Base-by-base conservation (phyloP, 305 asterid genomes). In the Andrographis paniculata region DNA sequence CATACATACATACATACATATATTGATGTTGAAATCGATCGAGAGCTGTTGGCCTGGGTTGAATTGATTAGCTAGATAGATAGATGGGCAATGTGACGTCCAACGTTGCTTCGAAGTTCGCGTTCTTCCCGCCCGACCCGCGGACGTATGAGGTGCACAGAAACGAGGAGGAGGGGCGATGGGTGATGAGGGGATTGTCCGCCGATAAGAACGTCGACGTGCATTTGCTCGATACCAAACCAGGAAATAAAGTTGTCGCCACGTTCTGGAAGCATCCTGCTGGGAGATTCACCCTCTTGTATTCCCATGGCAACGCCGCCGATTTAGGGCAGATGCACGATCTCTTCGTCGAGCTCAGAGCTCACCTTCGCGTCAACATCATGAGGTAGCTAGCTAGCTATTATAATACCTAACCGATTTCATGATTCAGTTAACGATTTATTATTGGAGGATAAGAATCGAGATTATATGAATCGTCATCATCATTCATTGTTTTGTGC, bases 301-400 rank as follows among this genome's bases (percentile, higher is more conserved):
- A 89, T 52, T 89, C 98, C 50, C 98, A 86, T 66, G 98, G 98
- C 16, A 89, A 89, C 69, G 98, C 98, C 48, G 98, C 95, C 59
- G 98, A 89, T 80, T 80, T 89, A 76, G 98, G 96, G 13, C 98
- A 89, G 73, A 89, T 89, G 98, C 66, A 61, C 33, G 98, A 83
- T 68, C 95, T 89, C 33, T 89, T 89, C 42, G 75, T 74, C 56
- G 96, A 89, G 84, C 98, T 85, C 33, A 78, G 95, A 74, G 98
- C 98, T 15, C 98, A 89, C 60, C 94, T 86, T 18, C 94, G 98
- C 48, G 88, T 85, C 58, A 89, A 89, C 69, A 80, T 89, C 42
- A 86, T 89, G 98, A 74, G 96, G 98, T 88, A 6, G 2, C 38
- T 9, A 33, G 33, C 17, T 43, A 21, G 23, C 13, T 40, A 1